Base-by-base conservation (phyloP, 176 grass and related monocot species). In the Raddia distichophylla region DNA sequence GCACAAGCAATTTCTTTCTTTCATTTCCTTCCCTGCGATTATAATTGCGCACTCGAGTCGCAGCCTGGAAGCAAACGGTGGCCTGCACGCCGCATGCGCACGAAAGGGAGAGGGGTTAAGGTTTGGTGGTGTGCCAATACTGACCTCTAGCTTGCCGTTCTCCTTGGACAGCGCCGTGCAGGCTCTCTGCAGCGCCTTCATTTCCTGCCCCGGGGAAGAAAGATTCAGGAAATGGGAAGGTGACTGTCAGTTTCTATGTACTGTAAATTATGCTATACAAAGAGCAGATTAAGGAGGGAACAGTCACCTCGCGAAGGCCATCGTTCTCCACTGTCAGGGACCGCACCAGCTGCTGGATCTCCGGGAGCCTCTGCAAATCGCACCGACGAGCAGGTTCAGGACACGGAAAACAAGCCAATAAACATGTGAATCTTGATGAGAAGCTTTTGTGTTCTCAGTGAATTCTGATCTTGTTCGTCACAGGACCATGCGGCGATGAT, bases 251-350 rank as follows among this genome's bases (percentile, higher is more conserved):
- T 43, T 7, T 73, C 4, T 37, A 65, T 32, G 15, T 59, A 49
- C 40, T 13, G 34, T 7, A 12, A 9, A 6, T 44, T 52, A 10
- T n/a, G 17, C 9, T 34, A 3, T 1, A 17, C 13, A 54, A 54
- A 8, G 20, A 3, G 8, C 12, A 32, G 18, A 66, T 17, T 54
- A 27, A 13, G 47, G 1, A 22, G 12, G 11, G 7, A 49, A 48
- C 49, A 78, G 6, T 64, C 19, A 92, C 91, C 91, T 87, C 33
- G 43, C 83, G 91, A 34, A 93, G 91, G 58, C 73, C 77, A 50
- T 72, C 91, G 71, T 87, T 93, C 67, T 90, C 91, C 60, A 80
- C 84, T 45, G 73, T 58, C 91, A 93, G 84, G 49, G 87, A 84
- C 53, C 22, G 64, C 87, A 89, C 87, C 66, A 89, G 61, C 51